Percentiles rank a stretch among this genome's conserved stretches.
Evolutionary conservation across 192 early-diverging fungal genomes (phyloP).

Genomic region (Rhizophagus prolifer): DNA sequence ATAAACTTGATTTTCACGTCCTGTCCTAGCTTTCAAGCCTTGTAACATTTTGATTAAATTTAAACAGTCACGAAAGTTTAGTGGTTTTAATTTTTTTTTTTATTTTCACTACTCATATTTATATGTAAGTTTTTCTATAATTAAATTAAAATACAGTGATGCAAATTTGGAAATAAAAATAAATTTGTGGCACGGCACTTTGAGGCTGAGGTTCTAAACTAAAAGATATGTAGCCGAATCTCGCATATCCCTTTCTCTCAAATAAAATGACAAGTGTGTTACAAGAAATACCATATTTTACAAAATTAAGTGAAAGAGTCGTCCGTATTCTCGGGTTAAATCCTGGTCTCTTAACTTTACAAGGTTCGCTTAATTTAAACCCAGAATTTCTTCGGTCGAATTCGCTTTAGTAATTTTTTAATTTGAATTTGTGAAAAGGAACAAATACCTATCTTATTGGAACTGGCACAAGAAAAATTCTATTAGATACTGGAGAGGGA

Average conservation of each 20-base stretch:
- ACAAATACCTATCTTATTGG: constrained; percentile 91
- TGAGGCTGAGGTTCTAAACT: neutral
- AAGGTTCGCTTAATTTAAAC: constrained; percentile 49
- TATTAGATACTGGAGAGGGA: constrained; percentile 83
- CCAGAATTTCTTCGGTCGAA: neutral
- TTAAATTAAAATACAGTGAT: too few species aligned
- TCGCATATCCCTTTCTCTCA: neutral
- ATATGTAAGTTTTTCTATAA: too few species aligned
- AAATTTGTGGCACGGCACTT: neutral
- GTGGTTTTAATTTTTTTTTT: too few species aligned
- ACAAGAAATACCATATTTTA: constrained; percentile 52
- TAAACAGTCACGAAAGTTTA: neutral
- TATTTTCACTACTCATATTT: too few species aligned
- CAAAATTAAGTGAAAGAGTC: constrained; percentile 57
- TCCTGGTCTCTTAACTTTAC: constrained; percentile 76
- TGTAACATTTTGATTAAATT: constrained; percentile 2
- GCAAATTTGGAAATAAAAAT: neutral
- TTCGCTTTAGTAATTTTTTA: neutral
- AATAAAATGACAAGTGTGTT: constrained; percentile 48
- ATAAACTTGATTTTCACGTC: constrained; percentile 28
- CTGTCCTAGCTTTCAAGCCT: constrained; percentile 24
- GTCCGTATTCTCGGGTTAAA: constrained; percentile 75
- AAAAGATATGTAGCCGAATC: neutral
- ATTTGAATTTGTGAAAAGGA: constrained; percentile 33
- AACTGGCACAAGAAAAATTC: constrained; percentile 61